Evolutionary conservation across 352 stramenopile genomes (phyloP).

Genomic region (Peronospora destructor): DNA sequence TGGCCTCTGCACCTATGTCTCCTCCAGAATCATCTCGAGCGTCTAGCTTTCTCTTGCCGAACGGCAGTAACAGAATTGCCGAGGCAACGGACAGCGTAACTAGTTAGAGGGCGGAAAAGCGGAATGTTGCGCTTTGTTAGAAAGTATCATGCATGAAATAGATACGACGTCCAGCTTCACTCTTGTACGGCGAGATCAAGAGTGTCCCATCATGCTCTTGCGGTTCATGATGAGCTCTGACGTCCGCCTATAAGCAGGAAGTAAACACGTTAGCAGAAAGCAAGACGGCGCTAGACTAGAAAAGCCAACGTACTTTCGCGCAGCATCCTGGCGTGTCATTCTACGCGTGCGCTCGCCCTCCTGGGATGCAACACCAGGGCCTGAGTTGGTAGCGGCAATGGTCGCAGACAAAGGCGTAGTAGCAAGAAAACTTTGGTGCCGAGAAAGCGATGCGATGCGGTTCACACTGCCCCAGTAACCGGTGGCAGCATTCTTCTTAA

Average conservation of each 20-base stretch:
- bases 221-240: conserved; percentile 83
- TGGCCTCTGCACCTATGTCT: conserved; percentile 16
- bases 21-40: conserved; percentile 25
- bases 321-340: conserved; percentile 67
- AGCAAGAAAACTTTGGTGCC: conserved; percentile 78
- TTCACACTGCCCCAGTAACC: conserved; percentile 83
- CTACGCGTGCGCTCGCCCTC: conserved; percentile 41
- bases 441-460: conserved; percentile 74
- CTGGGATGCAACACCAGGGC: conserved; percentile 5
- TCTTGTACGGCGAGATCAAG: conserved; percentile 6
- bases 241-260: conserved; percentile 44
- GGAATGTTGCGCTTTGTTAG: conserved; percentile 15
- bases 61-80: conserved; percentile 20
- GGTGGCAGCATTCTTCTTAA: conserved; percentile 84
- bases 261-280: conserved; percentile 3
- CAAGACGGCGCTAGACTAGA: not conserved
- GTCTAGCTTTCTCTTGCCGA: conserved; percentile 54
- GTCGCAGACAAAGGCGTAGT: conserved; percentile 44
- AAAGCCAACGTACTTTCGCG: conserved; percentile 52
- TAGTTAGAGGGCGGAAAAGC: conserved; percentile 11
- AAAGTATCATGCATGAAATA: conserved; percentile 5
- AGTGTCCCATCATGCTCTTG: conserved; percentile 49
- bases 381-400: conserved; percentile 30
- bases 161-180: conserved; percentile 8
- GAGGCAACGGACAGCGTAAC: not conserved